Percentiles rank a stretch among this genome's conserved stretches.
Conservation (phyloP, 2,329 filamentous ascomycete genomes). For the Aaosphaeria pasadenensis region DNA sequence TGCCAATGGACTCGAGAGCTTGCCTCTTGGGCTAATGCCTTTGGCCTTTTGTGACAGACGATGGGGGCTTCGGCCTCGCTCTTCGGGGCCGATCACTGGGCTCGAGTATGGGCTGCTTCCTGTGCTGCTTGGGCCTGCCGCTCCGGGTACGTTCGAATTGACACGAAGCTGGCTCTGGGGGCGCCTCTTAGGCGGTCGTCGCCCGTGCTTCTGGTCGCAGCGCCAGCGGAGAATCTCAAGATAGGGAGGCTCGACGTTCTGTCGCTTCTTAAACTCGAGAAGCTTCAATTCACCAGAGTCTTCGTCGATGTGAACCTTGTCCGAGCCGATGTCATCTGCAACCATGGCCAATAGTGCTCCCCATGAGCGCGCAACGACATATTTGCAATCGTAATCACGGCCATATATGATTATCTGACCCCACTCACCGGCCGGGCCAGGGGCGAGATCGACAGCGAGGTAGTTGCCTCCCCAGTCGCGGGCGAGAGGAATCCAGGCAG, state of each 20-base stretch:
- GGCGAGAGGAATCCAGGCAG: slow-evolving; percentile 91
- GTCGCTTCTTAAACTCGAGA: slow-evolving; percentile 77
- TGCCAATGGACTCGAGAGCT: slow-evolving; percentile 69
- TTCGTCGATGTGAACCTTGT: slow-evolving; percentile 90
- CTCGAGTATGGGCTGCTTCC: slow-evolving; percentile 61
- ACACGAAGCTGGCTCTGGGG: slow-evolving; percentile 48
- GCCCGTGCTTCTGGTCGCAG: slow-evolving; percentile 89
- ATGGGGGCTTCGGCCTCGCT: slow-evolving; percentile 69
- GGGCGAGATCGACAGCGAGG: slow-evolving; percentile 86
- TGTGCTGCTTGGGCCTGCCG: slow-evolving; percentile 45
- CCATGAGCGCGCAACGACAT: slow-evolving; percentile 93
- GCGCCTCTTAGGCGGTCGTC: slow-evolving; percentile 51
- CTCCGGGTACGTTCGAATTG: slow-evolving; percentile 49
- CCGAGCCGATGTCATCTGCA: slow-evolving; percentile 88
- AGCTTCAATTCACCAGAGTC: slow-evolving; percentile 89
- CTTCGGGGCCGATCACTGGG: slow-evolving; percentile 55
- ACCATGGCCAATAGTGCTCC: slow-evolving; percentile 78
- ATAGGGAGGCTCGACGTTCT: slow-evolving; percentile 87
- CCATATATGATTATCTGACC: slow-evolving; percentile 96
- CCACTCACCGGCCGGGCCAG: slow-evolving; percentile 87
- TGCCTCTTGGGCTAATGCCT: slow-evolving; percentile 61
- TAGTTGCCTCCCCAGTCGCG: slow-evolving; percentile 99
- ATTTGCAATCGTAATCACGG: slow-evolving; percentile 97
- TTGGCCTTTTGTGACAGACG: slow-evolving; percentile 58
- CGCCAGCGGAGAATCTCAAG: slow-evolving; percentile 95